Percentiles rank a stretch among this genome's conserved stretches.
phyloP scores from a whole-genome alignment of 257 asterid genomes.

The Schizonepeta tenuifolia region DNA sequence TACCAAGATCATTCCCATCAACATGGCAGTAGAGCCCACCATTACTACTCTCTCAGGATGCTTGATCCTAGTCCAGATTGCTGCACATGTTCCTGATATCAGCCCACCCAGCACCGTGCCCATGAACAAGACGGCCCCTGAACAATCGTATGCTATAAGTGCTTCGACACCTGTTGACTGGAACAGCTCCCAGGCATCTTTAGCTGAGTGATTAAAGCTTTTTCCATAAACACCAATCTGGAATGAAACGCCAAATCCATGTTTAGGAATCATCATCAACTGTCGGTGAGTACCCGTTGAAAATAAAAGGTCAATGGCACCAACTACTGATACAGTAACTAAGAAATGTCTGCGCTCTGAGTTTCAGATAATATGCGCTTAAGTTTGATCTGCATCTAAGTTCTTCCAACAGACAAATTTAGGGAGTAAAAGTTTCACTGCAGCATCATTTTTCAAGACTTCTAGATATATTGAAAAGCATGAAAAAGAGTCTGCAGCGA shows the following conservation, averaged over 20 bases:
- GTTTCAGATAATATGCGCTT: neutral
- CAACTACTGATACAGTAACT: neutral
- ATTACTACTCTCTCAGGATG: constrained; percentile 77
- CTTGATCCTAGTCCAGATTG: constrained; percentile 73
- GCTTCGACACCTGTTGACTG: constrained; percentile 98
- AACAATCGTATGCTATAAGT: constrained; percentile 91
- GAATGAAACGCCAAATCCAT: constrained; percentile 10
- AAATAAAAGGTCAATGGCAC: neutral
- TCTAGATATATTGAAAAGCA: neutral
- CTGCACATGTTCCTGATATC: constrained; percentile 81
- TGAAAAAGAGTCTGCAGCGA: neutral
- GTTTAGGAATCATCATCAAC: neutral
- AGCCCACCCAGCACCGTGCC: constrained; percentile 90
- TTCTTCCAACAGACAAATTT: neutral
- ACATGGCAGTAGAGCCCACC: constrained; percentile 95
- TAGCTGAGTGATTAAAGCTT: constrained; percentile 91
- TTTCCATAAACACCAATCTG: constrained; percentile 96
- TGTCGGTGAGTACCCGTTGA: neutral
- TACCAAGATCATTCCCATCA: constrained; percentile 99
- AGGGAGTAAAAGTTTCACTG: neutral
- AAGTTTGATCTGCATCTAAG: neutral
- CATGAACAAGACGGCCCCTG: constrained; percentile 95
- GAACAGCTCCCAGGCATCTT: constrained; percentile 98
- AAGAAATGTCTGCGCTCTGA: neutral
- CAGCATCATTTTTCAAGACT: neutral